Conservation (phyloP, 768 basidiomycete species). For the Pisolithus sp. region DNA sequence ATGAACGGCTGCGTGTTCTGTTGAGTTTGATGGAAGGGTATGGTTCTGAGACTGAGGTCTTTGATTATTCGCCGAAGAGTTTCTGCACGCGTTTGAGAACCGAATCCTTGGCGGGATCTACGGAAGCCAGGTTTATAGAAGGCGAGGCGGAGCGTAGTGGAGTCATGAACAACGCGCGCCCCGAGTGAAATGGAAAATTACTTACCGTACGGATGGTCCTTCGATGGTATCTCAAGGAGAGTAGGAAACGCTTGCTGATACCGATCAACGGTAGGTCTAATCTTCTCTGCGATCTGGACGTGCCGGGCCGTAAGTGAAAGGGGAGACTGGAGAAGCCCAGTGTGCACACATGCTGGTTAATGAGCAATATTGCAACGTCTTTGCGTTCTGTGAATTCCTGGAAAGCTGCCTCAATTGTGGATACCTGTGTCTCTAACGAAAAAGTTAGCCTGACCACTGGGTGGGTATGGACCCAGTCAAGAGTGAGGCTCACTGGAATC, state of each 20-base stretch:
- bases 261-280: conserved; percentile 88
- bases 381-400: conserved; percentile 91
- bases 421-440: conserved; percentile 76
- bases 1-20: conserved; percentile 21
- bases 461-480: conserved; percentile 1
- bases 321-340: conserved; percentile 2
- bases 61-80: conserved; percentile 78
- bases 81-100: conserved; percentile 96
- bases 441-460: conserved; percentile 7
- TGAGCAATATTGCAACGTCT: conserved; percentile 93
- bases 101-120: conserved; percentile 94
- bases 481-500: conserved; percentile 68
- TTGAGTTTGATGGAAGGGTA: conserved; percentile 2
- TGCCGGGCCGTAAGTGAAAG: conserved; percentile 6
- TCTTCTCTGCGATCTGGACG: conserved; percentile 89
- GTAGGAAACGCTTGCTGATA: conserved; percentile 97
- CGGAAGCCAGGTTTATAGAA: conserved; percentile 15
- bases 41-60: conserved; percentile 5
- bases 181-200: conserved; percentile 6
- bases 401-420: conserved; percentile 86
- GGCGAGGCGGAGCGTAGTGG: conserved; percentile 4
- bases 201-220: conserved; percentile 96
- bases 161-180: conserved; percentile 1
- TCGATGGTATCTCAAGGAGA: conserved; percentile 94
- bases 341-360: conserved; percentile 89